Percentiles rank a stretch among this genome's conserved stretches.
These are phyloP conservation scores for Boletus insuetus DNA, from an alignment of 768 basidiomycete genomes.

Conservation along the genomic window DNA sequence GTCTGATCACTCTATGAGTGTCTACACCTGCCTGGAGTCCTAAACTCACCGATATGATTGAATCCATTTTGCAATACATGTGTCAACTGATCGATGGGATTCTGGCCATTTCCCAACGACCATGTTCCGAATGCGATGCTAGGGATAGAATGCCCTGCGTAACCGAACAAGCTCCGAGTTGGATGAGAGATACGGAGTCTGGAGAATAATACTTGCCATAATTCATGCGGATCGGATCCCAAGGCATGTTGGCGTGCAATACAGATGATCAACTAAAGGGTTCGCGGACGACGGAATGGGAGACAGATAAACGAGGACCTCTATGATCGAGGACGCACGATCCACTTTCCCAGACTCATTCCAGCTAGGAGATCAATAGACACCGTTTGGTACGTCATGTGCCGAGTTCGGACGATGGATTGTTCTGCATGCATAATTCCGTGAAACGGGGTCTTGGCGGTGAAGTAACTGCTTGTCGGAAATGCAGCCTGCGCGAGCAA, in stretches of 20 bases:
- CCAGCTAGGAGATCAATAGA: too few relatives aligned
- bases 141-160: conserved; percentile 42
- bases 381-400: too few relatives aligned
- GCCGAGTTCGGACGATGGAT: too few relatives aligned
- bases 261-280: not conserved
- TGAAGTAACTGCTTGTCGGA: too few relatives aligned
- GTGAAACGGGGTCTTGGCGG: too few relatives aligned
- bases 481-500: too few relatives aligned
- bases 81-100: conserved; percentile 51
- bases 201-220: conserved; percentile 42
- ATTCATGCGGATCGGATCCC: conserved; percentile 56
- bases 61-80: conserved; percentile 63
- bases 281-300: too few relatives aligned
- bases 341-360: too few relatives aligned
- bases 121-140: conserved; percentile 67
- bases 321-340: too few relatives aligned
- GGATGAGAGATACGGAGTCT: not conserved
- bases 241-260: conserved; percentile 46
- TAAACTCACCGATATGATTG: conserved; percentile 52
- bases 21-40: not conserved
- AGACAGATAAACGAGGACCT: too few relatives aligned
- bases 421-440: too few relatives aligned
- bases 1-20: conserved; percentile 36
- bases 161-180: not conserved
- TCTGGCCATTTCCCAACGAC: conserved; percentile 56